Evolutionary conservation across 768 basidiomycete species (phyloP).

Genomic region (Paxillus rubicundulus): DNA sequence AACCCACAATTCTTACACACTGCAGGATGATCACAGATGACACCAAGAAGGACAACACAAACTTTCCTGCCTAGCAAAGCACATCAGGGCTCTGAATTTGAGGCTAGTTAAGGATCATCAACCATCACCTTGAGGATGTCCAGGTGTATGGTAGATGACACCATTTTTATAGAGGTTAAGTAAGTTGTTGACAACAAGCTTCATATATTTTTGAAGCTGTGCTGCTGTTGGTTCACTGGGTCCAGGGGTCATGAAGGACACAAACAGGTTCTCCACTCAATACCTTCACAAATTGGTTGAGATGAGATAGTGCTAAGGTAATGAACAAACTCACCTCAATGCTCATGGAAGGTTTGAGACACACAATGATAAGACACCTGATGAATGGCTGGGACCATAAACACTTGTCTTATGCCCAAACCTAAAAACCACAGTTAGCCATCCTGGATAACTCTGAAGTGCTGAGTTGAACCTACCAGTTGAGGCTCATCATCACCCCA

Average conservation of each 20-base stretch:
- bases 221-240: conserved; percentile 21
- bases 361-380: conserved; percentile 15
- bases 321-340: too few species aligned
- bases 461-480: conserved; percentile 14
- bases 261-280: too few species aligned
- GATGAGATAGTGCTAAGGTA: too few species aligned
- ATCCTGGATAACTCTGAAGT: not conserved
- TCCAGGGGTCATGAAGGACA: not conserved
- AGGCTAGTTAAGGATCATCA: too few species aligned
- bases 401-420: conserved; percentile 6
- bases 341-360: too few species aligned
- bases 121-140: conserved; percentile 19
- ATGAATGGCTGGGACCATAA: conserved; percentile 20
- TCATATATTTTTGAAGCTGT: conserved; percentile 26
- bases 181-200: conserved; percentile 29
- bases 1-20: conserved; percentile 27
- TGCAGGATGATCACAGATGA: conserved; percentile 30
- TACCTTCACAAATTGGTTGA: too few species aligned
- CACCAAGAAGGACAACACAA: conserved; percentile 22
- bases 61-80: conserved; percentile 14
- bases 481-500: too few species aligned
- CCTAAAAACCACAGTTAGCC: too few species aligned
- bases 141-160: conserved; percentile 8
- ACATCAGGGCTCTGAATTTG: too few species aligned
- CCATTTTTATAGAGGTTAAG: conserved; percentile 26